A percentile compares a stretch with the other conserved stretches of the same genome.
Evolutionary conservation across 2,329 filamentous ascomycete species (phyloP).

Genomic region (Botrytis byssoidea): DNA sequence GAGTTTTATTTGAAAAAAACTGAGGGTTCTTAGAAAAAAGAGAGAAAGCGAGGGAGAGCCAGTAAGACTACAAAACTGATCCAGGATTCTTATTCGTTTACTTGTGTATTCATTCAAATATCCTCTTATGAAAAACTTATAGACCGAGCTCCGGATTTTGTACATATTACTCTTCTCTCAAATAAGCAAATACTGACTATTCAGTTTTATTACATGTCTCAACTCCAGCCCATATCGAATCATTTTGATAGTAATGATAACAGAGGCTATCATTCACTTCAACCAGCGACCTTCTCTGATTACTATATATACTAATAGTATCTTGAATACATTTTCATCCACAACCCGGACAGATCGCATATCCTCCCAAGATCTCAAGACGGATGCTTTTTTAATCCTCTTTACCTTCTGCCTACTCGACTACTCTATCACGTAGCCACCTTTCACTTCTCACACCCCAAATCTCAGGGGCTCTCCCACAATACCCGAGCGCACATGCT

Average conservation of each 20-base stretch:
- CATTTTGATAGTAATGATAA: not conserved
- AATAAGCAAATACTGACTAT: not conserved
- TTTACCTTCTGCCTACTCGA: not conserved
- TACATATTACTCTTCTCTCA: not conserved
- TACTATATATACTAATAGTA: not conserved
- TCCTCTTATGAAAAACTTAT: not conserved
- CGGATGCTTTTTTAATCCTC: not conserved
- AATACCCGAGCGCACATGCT: not conserved
- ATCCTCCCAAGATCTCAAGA: not conserved
- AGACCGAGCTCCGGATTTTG: not conserved
- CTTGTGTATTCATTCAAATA: not conserved
- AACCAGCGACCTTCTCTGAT: not conserved
- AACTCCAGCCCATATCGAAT: not conserved
- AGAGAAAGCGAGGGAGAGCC: fast-evolving
- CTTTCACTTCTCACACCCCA: not conserved
- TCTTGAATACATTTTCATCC: not conserved
- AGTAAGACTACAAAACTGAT: not conserved
- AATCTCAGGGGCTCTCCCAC: not conserved
- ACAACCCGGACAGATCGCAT: not conserved
- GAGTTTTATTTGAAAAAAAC: not conserved
- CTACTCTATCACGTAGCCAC: not conserved
- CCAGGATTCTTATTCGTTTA: not conserved
- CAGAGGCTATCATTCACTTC: not conserved
- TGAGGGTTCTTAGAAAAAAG: not conserved
- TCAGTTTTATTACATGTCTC: not conserved